Percentiles rank a stretch among this genome's conserved stretches.
These are phyloP conservation scores for Pterocarpus santalinus DNA, from an alignment of 306 rosid species.

Conservation along the genomic window DNA sequence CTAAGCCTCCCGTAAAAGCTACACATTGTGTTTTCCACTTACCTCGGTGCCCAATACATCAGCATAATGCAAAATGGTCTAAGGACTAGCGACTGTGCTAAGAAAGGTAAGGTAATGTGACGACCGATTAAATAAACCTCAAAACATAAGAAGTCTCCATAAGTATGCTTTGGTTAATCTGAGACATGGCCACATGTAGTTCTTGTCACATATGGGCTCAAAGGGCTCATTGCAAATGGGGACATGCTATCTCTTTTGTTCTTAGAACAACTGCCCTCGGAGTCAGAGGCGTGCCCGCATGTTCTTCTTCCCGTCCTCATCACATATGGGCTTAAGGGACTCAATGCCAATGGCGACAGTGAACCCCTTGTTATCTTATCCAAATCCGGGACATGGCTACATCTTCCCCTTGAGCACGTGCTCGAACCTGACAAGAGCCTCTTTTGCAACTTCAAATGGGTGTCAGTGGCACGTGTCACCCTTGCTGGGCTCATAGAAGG, in stretches of 20 bases:
- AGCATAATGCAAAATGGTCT: slow-evolving; percentile 36
- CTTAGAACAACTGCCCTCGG: neutral
- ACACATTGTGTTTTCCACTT: slow-evolving; percentile 19
- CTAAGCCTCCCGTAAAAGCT: slow-evolving; percentile 43
- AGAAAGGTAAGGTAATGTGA: neutral
- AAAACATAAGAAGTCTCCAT: too few relatives aligned
- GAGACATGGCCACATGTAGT: slow-evolving; percentile 52
- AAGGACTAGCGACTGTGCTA: slow-evolving; percentile 38
- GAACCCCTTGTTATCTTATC: slow-evolving; percentile 33
- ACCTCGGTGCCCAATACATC: neutral
- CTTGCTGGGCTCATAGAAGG: slow-evolving; percentile 34
- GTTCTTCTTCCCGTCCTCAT: slow-evolving; percentile 17
- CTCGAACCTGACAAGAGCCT: slow-evolving; percentile 25
- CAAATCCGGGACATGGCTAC: slow-evolving; percentile 32
- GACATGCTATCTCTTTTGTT: slow-evolving; percentile 50
- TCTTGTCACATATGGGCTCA: slow-evolving; percentile 39
- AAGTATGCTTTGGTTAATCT: slow-evolving; percentile 28
- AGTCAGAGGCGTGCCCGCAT: slow-evolving; percentile 16
- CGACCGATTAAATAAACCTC: too few relatives aligned
- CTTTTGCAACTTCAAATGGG: slow-evolving; percentile 31
- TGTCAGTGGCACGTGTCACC: neutral
- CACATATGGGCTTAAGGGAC: slow-evolving; percentile 45
- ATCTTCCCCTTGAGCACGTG: slow-evolving; percentile 15
- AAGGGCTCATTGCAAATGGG: slow-evolving; percentile 38
- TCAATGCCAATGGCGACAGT: slow-evolving; percentile 43